Evolutionary conservation across 2,329 filamentous ascomycete species (phyloP).

Genomic region (Botrytis paeoniae): DNA sequence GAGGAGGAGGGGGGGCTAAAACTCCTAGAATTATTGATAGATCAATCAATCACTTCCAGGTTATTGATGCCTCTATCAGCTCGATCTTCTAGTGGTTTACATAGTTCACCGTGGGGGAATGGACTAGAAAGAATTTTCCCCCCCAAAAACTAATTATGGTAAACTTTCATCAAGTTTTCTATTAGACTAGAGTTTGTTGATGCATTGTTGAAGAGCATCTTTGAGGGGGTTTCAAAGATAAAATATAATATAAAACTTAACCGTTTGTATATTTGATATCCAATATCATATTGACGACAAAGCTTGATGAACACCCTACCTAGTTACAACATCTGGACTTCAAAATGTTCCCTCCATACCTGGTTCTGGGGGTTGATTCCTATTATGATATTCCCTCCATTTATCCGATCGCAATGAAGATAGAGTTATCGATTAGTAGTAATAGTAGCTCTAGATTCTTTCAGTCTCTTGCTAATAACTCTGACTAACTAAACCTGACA

Average conservation of each 20-base stretch:
- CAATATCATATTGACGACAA: neutral
- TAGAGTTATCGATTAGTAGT: neutral
- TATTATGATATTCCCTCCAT: neutral
- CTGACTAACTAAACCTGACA: too few species aligned
- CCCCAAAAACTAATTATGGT: rapidly evolving
- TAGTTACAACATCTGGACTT: neutral
- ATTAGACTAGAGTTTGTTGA: neutral
- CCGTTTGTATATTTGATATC: neutral
- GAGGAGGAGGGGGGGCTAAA: neutral
- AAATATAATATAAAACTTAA: neutral
- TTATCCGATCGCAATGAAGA: neutral
- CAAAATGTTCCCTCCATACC: neutral
- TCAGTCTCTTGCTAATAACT: too few species aligned
- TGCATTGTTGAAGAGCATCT: neutral
- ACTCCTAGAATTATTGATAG: too few species aligned
- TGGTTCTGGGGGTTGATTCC: too few species aligned
- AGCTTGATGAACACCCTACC: neutral
- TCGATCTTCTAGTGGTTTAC: neutral
- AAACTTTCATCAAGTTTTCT: neutral
- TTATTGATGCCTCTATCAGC: neutral
- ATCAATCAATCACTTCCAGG: neutral
- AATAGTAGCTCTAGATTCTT: neutral
- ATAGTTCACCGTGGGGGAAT: neutral
- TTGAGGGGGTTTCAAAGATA: neutral
- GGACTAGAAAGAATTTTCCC: neutral